Evolutionary conservation across 305 asterid genomes (phyloP), one percentile per base, ranked within the genome.

Genomic region (Plantago lanceolata): DNA sequence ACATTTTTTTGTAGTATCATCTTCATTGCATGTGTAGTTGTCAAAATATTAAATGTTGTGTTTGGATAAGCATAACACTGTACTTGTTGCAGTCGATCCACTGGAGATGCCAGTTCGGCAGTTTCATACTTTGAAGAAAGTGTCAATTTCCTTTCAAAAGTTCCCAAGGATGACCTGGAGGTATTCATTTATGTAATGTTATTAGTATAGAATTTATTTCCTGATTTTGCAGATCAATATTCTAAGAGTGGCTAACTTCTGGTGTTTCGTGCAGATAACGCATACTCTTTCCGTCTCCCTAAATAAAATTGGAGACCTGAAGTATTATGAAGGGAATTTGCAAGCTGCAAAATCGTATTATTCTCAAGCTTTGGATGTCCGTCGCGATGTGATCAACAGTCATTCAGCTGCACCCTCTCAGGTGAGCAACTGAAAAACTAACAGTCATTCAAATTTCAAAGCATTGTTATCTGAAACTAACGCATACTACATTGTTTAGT

Each of bases 211-310:
- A 48, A 18, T 33, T 40, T 5, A 49, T 15, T 43, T 24, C 0
- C 3, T 48, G 9, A 19, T 65, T 33, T 33, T 44, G 6, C 50
- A 45, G 59, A 63, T 59, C 45, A 37, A 19, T 50, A 20, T 43
- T 53, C 55, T 59, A 47, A 43, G 48, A 21, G 60, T 58, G 53
- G 43, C 61, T 44, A 63, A 45, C 63, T 58, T 67, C 13, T 33
- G 24, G 54, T 8, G 58, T 64, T 65, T 62, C 16, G 14, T 74
- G 77, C 85, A 89, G 99, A 84, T 89, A 66, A 83, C 84, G 26
- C 99, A 93, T 71, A 85, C 99, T 26, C 97, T 89, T 62, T 86
- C 96, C 14, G 95, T 89, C 48, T 89, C 96, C 1, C 83, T 86
- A 21, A 92, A 89, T 73, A 92, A 92, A 80, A 89, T 92, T 73